Conservation (phyloP, 2,329 filamentous ascomycete species). For the Calonectria pseudoturangicola region DNA sequence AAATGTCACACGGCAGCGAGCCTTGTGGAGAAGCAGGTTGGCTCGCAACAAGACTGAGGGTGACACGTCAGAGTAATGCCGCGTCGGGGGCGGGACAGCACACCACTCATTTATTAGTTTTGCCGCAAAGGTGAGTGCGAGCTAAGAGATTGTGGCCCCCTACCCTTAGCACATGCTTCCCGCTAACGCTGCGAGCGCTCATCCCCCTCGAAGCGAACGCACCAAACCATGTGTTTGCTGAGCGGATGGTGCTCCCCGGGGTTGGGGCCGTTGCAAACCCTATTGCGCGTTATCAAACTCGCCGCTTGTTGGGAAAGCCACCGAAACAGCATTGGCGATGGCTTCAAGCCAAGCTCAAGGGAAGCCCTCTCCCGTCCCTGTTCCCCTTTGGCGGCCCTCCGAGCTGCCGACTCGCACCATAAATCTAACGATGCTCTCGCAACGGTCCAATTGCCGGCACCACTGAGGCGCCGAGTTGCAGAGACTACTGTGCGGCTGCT, state of each 20-base stretch:
- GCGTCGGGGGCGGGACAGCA: neutral
- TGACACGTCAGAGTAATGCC: constrained; percentile 20
- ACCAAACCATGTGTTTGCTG: neutral
- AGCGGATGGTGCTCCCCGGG: neutral
- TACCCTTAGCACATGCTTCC: constrained; percentile 12
- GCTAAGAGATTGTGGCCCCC: neutral
- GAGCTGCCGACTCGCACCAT: neutral
- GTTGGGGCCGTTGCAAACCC: constrained; percentile 8
- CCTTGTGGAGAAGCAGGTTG: constrained; percentile 1
- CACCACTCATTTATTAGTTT: constrained; percentile 1
- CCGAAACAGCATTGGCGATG: neutral
- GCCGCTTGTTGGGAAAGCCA: neutral
- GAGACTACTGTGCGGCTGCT: constrained; percentile 10
- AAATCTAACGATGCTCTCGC: neutral
- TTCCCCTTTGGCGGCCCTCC: neutral
- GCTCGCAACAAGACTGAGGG: neutral
- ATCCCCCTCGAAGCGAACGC: constrained; percentile 1
- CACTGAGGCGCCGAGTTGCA: neutral
- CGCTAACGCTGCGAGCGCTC: constrained; percentile 13
- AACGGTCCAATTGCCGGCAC: neutral
- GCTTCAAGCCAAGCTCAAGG: neutral
- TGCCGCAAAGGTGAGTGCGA: constrained; percentile 17
- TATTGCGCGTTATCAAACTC: neutral
- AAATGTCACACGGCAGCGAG: neutral
- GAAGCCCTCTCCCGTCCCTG: neutral